phyloP scores from a whole-genome alignment of 768 basidiomycete species.

The Pleurotus cornucopiae region DNA sequence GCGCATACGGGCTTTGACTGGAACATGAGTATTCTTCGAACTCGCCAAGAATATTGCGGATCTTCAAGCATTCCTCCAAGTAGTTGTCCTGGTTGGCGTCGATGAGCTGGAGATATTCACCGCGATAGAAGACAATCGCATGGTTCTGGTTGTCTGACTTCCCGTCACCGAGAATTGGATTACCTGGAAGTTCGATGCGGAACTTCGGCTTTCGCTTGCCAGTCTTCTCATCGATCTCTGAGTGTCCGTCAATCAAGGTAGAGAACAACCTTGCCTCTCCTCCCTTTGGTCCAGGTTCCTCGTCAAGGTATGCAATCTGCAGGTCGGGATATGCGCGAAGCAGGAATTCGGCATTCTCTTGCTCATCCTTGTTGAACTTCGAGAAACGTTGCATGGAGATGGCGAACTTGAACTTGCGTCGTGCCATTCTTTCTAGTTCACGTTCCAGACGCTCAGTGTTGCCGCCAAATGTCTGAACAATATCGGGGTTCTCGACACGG shows the following conservation, averaged over 20 bases:
- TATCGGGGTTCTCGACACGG: conserved; percentile 97
- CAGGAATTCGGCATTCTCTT: conserved; percentile 97
- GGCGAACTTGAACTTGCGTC: conserved; percentile 97
- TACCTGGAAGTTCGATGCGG: conserved; percentile 94
- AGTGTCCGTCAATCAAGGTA: conserved; percentile 94
- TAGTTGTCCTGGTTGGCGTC: conserved; percentile 99
- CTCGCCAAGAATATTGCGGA: conserved; percentile 94
- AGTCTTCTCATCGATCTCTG: conserved; percentile 84
- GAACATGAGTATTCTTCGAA: conserved; percentile 94
- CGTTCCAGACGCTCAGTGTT: conserved; percentile 95
- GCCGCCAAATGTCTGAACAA: conserved; percentile 93
- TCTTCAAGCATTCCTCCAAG: conserved; percentile 98
- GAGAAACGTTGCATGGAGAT: conserved; percentile 99
- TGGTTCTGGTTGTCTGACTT: conserved; percentile 99
- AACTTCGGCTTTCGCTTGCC: conserved; percentile 96
- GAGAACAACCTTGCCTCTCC: conserved; percentile 89
- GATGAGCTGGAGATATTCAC: conserved; percentile 98
- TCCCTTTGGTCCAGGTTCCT: conserved; percentile 86
- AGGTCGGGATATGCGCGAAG: conserved; percentile 97
- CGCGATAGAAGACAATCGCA: conserved; percentile 97
- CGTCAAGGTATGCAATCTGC: conserved; percentile 97
- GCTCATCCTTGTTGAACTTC: conserved; percentile 99
- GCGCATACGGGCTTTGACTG: conserved; percentile 92
- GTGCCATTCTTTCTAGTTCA: conserved; percentile 94
- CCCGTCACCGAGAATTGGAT: conserved; percentile 97